A percentile compares a stretch with the other conserved stretches of the same genome.
Conservation (phyloP, 805 yeast genomes). For the Zygosaccharomyces kombuchaensis region DNA sequence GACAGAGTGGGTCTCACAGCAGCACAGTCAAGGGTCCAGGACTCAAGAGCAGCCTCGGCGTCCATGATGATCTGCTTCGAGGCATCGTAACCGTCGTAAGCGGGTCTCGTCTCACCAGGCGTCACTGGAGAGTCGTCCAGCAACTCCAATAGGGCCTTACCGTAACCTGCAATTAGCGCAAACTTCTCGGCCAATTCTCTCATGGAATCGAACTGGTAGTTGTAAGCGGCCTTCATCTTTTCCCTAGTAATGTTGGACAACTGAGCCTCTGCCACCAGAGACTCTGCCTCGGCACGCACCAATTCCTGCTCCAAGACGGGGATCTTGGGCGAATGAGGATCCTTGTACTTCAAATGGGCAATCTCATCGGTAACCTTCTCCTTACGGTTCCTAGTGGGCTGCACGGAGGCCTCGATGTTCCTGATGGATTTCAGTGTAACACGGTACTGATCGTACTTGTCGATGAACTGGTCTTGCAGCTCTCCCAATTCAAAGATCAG, state of each 20-base stretch:
- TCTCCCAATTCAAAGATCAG: constrained; percentile 94
- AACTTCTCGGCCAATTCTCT: constrained; percentile 95
- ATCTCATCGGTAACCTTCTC: constrained; percentile 96
- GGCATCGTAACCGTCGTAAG: constrained; percentile 97
- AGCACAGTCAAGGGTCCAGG: constrained; percentile 96
- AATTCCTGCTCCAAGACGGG: constrained; percentile 95
- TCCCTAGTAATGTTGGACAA: constrained; percentile 97
- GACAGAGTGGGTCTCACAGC: constrained; percentile 91
- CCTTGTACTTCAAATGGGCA: constrained; percentile 96
- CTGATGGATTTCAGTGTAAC: constrained; percentile 90
- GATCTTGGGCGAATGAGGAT: constrained; percentile 95
- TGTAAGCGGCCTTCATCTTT: constrained; percentile 94
- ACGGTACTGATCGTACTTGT: constrained; percentile 97
- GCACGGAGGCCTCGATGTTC: constrained; percentile 96
- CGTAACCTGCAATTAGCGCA: constrained; percentile 97
- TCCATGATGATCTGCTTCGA: constrained; percentile 96
- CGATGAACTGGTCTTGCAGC: constrained; percentile 96
- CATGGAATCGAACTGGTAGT: constrained; percentile 92
- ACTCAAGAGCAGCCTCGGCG: constrained; percentile 90
- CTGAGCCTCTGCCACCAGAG: constrained; percentile 98
- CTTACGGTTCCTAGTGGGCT: constrained; percentile 97
- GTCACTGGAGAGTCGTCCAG: constrained; percentile 96
- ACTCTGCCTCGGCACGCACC: constrained; percentile 98
- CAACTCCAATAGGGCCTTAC: constrained; percentile 93
- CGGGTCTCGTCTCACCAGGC: constrained; percentile 98